Base-by-base conservation (phyloP, 225 moss, liverwort and hornwort genomes). In the Polytrichum formosum region DNA sequence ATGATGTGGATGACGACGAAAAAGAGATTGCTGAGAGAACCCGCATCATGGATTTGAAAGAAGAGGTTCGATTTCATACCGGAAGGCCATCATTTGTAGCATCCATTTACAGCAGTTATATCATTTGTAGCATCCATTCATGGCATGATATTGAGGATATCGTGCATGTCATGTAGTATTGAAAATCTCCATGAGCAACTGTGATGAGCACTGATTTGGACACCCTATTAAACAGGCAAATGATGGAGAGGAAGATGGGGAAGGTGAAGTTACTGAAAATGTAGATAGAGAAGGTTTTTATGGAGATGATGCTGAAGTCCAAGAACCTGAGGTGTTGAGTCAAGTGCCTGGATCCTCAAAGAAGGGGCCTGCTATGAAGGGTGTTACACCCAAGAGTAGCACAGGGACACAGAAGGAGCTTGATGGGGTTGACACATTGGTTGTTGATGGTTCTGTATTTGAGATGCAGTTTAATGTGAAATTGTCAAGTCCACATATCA, bases 1-100 rank as follows among this genome's bases (percentile, higher is more conserved):
- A 97, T 63, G 90, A 93, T 65, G 84, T 84, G 70, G 93, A 94
- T 73, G 93, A 94, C 17, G 96, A 84, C 22, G 96, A 97, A 80
- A 87, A 91, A 72, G 89, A 84, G 67, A 93, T 97, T 63, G 96
- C 96, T 53, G 89, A 85, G 69, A 76, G 78, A 60, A 82, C 93
- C 65, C 76, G 76, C 37, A 70, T 84, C 64, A 73, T 69, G 33
- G 96, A 96, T 72, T 23, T 87, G 72, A 63, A 74, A 63, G 85
- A 86, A 28, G 73, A 87, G 87, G 82, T 86, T 59, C 18, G 63
- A 58, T 61, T 31, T 55, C 33, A 64, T 25, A 35, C 33, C 26
- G 13, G 46, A 16, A 46, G 46, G 16, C 46, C 46, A 46, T 16
- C 46, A 46, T 46, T 46, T 3, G 13, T 13, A 13, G 46, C 16